Conservation (phyloP, 768 basidiomycete species). For the Mrakia hoshinonis region DNA sequence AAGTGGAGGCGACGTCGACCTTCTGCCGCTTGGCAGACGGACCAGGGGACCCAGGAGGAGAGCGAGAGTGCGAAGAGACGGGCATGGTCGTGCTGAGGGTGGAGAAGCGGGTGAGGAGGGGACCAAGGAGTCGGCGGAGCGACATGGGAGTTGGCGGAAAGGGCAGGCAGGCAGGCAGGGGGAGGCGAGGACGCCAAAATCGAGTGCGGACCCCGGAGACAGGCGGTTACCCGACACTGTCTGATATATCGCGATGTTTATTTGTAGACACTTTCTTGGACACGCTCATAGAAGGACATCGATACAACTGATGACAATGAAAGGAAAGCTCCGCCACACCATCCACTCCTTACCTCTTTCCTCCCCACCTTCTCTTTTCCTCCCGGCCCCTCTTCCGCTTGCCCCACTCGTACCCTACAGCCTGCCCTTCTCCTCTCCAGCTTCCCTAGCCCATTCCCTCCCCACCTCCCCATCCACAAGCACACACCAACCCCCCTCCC, state of each 20-base stretch:
- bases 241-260: too few species aligned
- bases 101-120: neutral
- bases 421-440: neutral
- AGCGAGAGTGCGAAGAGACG: neutral
- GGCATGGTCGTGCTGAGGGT: neutral
- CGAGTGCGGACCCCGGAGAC: too few species aligned
- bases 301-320: too few species aligned
- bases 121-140: neutral
- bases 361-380: neutral
- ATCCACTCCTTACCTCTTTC: too few species aligned
- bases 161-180: neutral
- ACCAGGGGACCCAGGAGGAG: neutral
- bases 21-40: constrained; percentile 11
- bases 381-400: neutral
- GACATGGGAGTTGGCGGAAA: neutral
- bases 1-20: neutral
- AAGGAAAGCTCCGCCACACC: too few species aligned
- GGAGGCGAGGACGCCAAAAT: neutral
- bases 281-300: too few species aligned
- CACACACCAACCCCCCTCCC: constrained; percentile 25
- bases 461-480: constrained; percentile 23
- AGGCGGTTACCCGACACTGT: too few species aligned
- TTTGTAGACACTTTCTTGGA: too few species aligned
- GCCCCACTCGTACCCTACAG: neutral
- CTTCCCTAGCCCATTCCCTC: neutral